Evolutionary conservation across 176 grass and related monocot genomes (phyloP).

Genomic region (Phoenix dactylifera): DNA sequence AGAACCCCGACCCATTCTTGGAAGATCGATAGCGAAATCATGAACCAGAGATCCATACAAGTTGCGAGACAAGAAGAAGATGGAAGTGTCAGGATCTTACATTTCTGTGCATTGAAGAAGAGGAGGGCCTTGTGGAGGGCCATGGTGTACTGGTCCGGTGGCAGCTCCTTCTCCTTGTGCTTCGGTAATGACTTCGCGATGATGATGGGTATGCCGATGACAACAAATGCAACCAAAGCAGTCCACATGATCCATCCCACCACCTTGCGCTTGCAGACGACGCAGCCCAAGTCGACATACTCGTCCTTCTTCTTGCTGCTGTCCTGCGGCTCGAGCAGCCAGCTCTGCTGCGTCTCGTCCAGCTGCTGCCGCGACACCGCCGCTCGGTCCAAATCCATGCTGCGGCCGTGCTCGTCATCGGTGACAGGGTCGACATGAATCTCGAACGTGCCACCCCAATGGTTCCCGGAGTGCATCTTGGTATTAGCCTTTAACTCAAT

Average conservation of each 20-base stretch:
- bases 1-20: no score
- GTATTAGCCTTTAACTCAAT: neutral
- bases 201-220: conserved; percentile 76
- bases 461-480: conserved; percentile 60
- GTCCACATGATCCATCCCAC: conserved; percentile 64
- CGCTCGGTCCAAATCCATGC: conserved; percentile 67
- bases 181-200: conserved; percentile 83
- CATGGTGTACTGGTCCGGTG: conserved; percentile 57
- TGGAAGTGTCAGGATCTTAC: conserved; percentile 22
- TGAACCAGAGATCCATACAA: no score
- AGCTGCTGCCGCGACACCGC: conserved; percentile 61
- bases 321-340: conserved; percentile 70
- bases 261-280: conserved; percentile 70
- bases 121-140: conserved; percentile 87
- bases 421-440: conserved; percentile 36
- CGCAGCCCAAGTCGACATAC: conserved; percentile 83
- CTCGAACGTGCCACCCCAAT: conserved; percentile 90
- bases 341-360: conserved; percentile 97
- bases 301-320: conserved; percentile 93
- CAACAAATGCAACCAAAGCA: conserved; percentile 48
- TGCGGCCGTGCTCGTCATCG: conserved; percentile 75
- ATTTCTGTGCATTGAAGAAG: conserved; percentile 99
- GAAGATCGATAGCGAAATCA: no score
- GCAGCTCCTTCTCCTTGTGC: conserved; percentile 46
- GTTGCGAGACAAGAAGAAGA: neutral